These are phyloP conservation scores for Geosmithia morbida DNA, from an alignment of 2,329 filamentous ascomycete genomes.

Conservation along the genomic window DNA sequence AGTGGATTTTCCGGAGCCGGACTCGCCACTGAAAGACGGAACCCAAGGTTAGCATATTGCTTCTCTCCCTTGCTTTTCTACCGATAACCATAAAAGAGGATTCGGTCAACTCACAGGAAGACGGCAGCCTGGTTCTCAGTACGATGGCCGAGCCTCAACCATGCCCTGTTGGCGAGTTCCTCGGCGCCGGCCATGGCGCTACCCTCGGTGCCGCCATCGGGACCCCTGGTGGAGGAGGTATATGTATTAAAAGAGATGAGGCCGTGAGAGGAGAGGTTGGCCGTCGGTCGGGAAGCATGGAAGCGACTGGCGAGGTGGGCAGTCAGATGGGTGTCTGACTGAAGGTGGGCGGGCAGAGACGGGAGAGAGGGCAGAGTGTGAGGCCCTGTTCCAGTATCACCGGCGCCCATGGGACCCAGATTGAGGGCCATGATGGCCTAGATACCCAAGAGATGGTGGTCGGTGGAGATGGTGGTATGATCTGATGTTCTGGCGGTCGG, in stretches of 20 bases:
- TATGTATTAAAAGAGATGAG: conserved; percentile 92
- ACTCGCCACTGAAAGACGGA: conserved; percentile 59
- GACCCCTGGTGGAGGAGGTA: conserved; percentile 72
- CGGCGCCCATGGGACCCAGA: conserved; percentile 32
- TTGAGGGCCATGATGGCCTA: conserved; percentile 44
- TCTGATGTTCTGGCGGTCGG: too few species aligned
- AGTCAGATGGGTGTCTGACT: conserved; percentile 66
- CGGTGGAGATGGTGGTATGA: too few species aligned
- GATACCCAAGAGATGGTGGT: conserved; percentile 8
- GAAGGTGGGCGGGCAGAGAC: conserved; percentile 69
- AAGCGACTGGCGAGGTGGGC: conserved; percentile 79
- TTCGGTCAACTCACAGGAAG: conserved; percentile 58
- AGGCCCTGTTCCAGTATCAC: conserved; percentile 36
- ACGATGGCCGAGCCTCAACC: conserved; percentile 69
- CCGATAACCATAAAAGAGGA: not conserved
- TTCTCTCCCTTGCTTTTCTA: not conserved
- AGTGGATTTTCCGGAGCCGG: conserved; percentile 90
- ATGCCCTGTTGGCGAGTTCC: conserved; percentile 78
- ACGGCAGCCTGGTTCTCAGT: conserved; percentile 88
- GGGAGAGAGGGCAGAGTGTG: conserved; percentile 80
- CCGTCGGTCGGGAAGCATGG: conserved; percentile 79
- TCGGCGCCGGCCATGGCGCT: conserved; percentile 88
- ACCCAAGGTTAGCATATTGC: not conserved
- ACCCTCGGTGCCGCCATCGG: conserved; percentile 81
- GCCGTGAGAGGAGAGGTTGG: conserved; percentile 79